phyloP scores from a whole-genome alignment of 2,329 filamentous ascomycete genomes.

The Verticillium klebahnii region DNA sequence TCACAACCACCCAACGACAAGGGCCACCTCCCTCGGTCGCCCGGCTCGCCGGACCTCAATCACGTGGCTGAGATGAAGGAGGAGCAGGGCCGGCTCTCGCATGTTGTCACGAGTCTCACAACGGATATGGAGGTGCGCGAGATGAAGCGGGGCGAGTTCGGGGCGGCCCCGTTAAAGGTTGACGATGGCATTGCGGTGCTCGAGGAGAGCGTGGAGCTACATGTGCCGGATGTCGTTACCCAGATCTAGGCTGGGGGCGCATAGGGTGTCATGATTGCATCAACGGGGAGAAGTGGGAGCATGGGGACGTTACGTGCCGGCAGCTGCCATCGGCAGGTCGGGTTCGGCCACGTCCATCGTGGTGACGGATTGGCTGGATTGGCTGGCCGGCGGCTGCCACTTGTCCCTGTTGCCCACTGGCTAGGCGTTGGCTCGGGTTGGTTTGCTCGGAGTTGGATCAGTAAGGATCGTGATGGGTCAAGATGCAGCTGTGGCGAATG shows the following conservation, averaged over 20 bases:
- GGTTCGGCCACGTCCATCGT: background rate
- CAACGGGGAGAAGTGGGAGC: background rate
- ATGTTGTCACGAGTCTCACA: background rate
- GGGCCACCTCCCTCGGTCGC: constrained; percentile 8
- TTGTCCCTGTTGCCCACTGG: too few species aligned
- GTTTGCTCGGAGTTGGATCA: background rate
- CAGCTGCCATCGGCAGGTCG: background rate
- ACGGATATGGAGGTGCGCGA: constrained; percentile 26
- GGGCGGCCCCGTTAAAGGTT: constrained; percentile 39
- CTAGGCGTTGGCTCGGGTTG: background rate
- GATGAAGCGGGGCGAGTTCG: constrained; percentile 24
- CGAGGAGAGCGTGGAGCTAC: constrained; percentile 49
- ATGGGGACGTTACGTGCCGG: background rate
- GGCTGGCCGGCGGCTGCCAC: background rate
- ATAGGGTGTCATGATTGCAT: background rate
- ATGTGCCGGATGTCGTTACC: constrained; percentile 39
- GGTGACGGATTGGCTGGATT: too few species aligned
- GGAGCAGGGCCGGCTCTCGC: background rate
- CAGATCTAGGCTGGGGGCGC: constrained; percentile 13
- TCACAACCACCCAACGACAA: background rate
- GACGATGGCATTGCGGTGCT: constrained; percentile 49
- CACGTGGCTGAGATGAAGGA: background rate
- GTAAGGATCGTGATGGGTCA: too few species aligned
- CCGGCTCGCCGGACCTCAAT: constrained; percentile 1
- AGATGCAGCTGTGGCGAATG: too few species aligned